These are phyloP conservation scores for Fusarium sp. DNA, from an alignment of 2,329 filamentous ascomycete genomes.

Conservation along the genomic window DNA sequence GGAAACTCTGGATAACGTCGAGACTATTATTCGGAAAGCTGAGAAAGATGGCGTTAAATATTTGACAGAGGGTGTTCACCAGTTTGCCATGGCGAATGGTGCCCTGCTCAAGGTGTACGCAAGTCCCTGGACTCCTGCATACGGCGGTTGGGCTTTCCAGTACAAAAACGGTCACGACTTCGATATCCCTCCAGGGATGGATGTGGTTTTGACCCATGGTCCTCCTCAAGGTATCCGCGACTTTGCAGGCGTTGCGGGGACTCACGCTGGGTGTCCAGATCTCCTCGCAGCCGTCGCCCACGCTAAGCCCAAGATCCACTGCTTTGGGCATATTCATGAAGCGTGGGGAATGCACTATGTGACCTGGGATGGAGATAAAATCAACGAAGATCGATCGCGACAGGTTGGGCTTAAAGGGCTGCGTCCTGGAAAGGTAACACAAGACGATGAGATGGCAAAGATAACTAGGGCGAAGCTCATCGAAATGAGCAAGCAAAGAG, in stretches of 20 bases:
- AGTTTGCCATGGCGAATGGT: conserved; percentile 61
- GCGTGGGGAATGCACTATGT: conserved; percentile 67
- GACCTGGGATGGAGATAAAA: conserved; percentile 58
- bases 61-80: conserved; percentile 60
- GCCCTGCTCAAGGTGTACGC: conserved; percentile 62
- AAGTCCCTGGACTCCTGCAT: conserved; percentile 63
- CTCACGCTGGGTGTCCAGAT: conserved; percentile 55
- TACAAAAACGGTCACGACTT: conserved; percentile 57
- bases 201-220: conserved; percentile 66
- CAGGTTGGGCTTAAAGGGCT: conserved; percentile 51
- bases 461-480: conserved; percentile 31
- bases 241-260: conserved; percentile 33
- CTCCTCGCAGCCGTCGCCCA: conserved; percentile 59
- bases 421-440: conserved; percentile 31
- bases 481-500: conserved; percentile 45
- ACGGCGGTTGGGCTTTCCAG: conserved; percentile 61
- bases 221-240: conserved; percentile 65
- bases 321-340: conserved; percentile 70
- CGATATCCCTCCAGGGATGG: conserved; percentile 49
- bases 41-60: conserved; percentile 56
- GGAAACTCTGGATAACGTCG: conserved; percentile 49
- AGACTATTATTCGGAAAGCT: conserved; percentile 53
- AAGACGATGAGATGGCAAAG: conserved; percentile 22
- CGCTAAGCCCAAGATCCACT: conserved; percentile 61
- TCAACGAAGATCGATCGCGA: conserved; percentile 55